Evolutionary conservation across 2,329 filamentous ascomycete genomes (phyloP), one percentile per base, ranked within the genome.

Genomic region (Fusarium verrucosum): DNA sequence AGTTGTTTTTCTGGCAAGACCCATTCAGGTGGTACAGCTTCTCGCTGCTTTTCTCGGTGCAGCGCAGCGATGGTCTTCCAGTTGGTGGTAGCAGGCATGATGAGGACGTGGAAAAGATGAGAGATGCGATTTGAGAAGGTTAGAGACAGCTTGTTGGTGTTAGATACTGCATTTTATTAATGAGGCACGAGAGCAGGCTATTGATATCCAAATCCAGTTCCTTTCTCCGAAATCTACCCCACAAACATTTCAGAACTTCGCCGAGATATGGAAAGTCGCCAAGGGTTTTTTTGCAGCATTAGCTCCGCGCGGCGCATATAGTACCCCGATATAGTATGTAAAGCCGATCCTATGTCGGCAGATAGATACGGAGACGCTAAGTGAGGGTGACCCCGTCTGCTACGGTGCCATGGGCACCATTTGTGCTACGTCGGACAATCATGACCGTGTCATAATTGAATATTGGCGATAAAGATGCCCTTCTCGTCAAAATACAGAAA

Each of bases 61-160:
- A 60, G 49, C 16, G 68, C 68, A 25, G 65, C 65, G 10, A 70
- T 33, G 9, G 37, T 41, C 32, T 70, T 41, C 68, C 68, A 70
- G 23, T 47, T 57, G 5, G 56, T 51, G 9, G 51, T 46, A 17
- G 53, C 54, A 35, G 67, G 50, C 68, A 70, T 70, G n/a, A 19
- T 61, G 32, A 10, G n/a, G 16, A 23, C 10, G 38, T 30, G 22
- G 9, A n/a, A n/a, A n/a, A n/a, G 13, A 10, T 41, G 22, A 14
- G 28, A 30, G 28, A 26, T 19, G 13, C 3, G 10, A 44, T 4
- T 47, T 13, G 10, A 9, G n/a, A 19, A 17, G 28, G 8, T 9
- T 26, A 11, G 30, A 32, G 23, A n/a, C 7, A 13, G 20, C 7
- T 16, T 17, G 14, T 20, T 6, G 5, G 22, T n/a, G 17, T 3